A percentile compares a stretch with the other conserved stretches of the same genome.
These are phyloP conservation scores for Castanopsis chinensis DNA, from an alignment of 306 rosid genomes.

Conservation along the genomic window DNA sequence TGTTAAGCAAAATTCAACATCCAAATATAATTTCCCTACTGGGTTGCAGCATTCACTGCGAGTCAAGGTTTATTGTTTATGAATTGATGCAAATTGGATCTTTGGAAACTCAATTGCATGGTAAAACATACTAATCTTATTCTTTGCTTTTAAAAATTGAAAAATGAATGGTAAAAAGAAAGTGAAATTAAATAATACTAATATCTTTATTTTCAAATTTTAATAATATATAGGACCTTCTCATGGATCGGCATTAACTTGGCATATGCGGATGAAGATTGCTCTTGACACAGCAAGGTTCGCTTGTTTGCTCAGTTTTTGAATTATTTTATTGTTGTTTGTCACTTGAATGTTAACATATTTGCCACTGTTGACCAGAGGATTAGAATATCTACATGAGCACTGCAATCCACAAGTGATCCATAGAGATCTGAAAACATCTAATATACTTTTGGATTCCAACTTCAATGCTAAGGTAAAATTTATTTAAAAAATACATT, in stretches of 20 bases:
- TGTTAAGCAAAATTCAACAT: constrained; percentile 75
- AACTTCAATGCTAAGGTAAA: constrained; percentile 92
- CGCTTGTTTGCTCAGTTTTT: constrained; percentile 20
- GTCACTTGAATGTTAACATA: constrained; percentile 22
- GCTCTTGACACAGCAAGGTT: constrained; percentile 95
- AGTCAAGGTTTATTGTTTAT: constrained; percentile 59
- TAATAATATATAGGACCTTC: constrained; percentile 56
- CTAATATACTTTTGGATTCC: constrained; percentile 90
- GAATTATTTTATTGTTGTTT: neutral
- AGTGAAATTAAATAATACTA: constrained; percentile 4
- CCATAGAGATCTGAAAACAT: constrained; percentile 95
- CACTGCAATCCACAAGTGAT: constrained; percentile 80
- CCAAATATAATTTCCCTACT: constrained; percentile 69
- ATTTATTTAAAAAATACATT: constrained; percentile 7
- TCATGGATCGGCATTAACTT: constrained; percentile 74
- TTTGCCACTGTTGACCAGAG: constrained; percentile 58
- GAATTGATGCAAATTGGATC: constrained; percentile 93
- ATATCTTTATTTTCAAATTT: neutral
- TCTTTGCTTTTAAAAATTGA: neutral
- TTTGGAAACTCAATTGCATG: constrained; percentile 80
- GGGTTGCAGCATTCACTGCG: constrained; percentile 64
- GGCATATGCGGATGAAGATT: constrained; percentile 93
- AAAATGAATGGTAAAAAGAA: neutral
- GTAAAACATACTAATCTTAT: constrained; percentile 38
- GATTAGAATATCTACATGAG: constrained; percentile 87